These are phyloP conservation scores for Leishmania guyanensis DNA, from an alignment of 208 protist genomes.

Conservation along the genomic window DNA sequence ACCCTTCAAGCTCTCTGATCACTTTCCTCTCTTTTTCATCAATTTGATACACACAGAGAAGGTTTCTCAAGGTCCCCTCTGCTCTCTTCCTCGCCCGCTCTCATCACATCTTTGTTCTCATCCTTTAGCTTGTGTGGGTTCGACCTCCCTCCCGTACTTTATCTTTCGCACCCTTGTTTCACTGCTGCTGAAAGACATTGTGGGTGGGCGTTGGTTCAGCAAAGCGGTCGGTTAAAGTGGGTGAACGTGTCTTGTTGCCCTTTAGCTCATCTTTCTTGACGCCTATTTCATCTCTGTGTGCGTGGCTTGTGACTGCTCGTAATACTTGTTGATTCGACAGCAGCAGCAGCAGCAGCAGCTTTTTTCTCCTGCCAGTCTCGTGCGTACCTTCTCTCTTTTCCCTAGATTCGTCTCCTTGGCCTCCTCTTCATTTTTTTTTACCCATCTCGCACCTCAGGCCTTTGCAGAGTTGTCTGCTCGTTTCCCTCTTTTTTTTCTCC, in stretches of 20 bases:
- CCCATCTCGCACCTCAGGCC: background rate
- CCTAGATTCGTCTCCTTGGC: background rate
- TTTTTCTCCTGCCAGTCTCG: background rate
- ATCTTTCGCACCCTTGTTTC: slow-evolving; percentile 5
- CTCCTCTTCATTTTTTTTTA: background rate
- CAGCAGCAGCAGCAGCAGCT: background rate
- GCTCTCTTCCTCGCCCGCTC: background rate
- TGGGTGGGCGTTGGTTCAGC: background rate
- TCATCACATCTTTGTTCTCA: background rate
- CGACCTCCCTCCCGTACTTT: background rate
- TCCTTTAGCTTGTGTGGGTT: slow-evolving; percentile 4
- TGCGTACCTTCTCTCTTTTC: background rate
- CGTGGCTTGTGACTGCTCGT: background rate
- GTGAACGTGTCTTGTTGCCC: no score
- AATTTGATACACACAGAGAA: background rate
- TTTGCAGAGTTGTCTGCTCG: background rate
- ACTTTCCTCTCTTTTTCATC: background rate
- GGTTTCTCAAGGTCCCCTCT: background rate
- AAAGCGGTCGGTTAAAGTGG: background rate
- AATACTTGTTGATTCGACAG: background rate
- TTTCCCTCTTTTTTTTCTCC: background rate
- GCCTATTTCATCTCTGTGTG: background rate
- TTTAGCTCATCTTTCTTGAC: background rate
- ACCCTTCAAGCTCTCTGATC: background rate
- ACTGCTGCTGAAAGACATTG: background rate